Base-by-base conservation (phyloP, 257 asterid species). In the Solanum ahanhuiri region DNA sequence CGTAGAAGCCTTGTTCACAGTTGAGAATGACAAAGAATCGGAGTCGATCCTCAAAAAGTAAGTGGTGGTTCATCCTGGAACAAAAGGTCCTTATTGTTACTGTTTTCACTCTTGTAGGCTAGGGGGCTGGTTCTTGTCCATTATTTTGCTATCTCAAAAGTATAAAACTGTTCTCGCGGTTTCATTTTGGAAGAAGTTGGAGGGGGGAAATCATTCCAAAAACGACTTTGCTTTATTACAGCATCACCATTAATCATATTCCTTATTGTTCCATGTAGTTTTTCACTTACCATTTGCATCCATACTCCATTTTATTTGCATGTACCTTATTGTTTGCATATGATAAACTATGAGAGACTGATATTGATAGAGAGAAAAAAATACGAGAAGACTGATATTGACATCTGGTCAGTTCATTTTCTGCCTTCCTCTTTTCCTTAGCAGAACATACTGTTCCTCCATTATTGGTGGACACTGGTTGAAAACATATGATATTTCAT, bases 1-100 rank as follows among this genome's bases (percentile, higher is more conserved):
- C 41, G 87, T 85, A 8, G 90, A 93, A 7, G 93, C 90, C 81
- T 88, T 90, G 84, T 93, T 88, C 83, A 88, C 77, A 35, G 95
- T 93, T 79, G 89, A 51, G 85, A 82, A 86, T 73, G 85, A 88
- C 60, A 35, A 64, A 5, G 83, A 81, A 77, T 85, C 71, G 30
- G 87, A n/a, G 64, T 66, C 45, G 17, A 90, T 91, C 70, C 85
- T 91, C 25, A 58, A 87, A 85, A 90, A 81, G 95, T 89, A 85
- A 86, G 90, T 31, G 60, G 86, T 67, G 57, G 67, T 84, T 82
- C 75, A 25, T 18, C 83, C 35, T 58, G 34, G 14, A 43, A 23
- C 31, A 20, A 54, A 69, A 2, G 48, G 67, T 76, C 66, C 66
- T 57, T 30, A 17, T 58, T 67, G 37, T 15, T 25, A 3, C 22